Base-by-base conservation (phyloP, 2,329 filamentous ascomycete species). In the Penicillium decumbens region DNA sequence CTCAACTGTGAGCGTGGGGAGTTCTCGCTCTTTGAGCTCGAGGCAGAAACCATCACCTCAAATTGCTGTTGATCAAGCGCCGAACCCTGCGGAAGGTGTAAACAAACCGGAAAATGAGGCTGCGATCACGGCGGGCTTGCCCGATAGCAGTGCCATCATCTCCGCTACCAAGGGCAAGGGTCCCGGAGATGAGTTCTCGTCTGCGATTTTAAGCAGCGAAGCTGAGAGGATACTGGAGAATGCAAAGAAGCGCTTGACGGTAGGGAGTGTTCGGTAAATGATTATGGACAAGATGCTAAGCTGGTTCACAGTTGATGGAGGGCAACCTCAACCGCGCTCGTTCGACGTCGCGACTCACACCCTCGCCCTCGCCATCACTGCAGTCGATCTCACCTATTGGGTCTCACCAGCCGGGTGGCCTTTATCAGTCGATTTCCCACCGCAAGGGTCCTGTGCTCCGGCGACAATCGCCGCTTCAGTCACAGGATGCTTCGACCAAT, bases 161-260 rank as follows among this genome's bases (percentile, higher is more conserved):
- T 67, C 63, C 58, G 71, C 58, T 60, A 71, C 63, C 39, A 63
- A 65, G 43, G 62, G 67, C 15, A 60, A 61, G 28, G 72, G 67
- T 18, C 70, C 79, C 3, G 81, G 83, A 49, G 80, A 87, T 47
- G 77, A 79, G 39, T 82, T 85, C 61, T 88, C 88, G 3, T 88
- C 87, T 42, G 83, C 80, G 13, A 83, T 88, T 23, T 73, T 95
- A 55, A 92, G 89, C 67, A 84, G 85, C 58, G 82, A 89, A 61
- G 91, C 91, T 1, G 91, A 96, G 66, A 79, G 91, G 64, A 96
- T 96, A 65, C 77, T 97, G 47, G 89, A 90, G 48, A 95, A 95
- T 71, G 92, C 92, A 28, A 96, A 96, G 74, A 85, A 84, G 67
- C 80, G 90, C 60, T 77, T 97, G 53, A 93, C 88, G 65, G 89